Conservation (phyloP, 164 flowering plant species). For the Nymphaea thermarum region DNA sequence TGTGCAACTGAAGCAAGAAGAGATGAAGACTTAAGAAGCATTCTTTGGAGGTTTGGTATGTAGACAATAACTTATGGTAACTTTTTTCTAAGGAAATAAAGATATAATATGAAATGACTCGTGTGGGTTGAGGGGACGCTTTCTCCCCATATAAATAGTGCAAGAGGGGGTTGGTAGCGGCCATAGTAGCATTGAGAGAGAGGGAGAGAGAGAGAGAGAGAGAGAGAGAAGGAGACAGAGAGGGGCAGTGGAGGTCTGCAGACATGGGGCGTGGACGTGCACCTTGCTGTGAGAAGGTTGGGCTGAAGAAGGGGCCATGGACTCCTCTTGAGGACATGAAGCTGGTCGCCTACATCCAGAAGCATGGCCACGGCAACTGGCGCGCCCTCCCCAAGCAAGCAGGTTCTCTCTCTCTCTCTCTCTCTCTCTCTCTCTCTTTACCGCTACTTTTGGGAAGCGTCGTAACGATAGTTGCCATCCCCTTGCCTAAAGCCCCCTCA, state of each 20-base stretch:
- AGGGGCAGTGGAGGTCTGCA: background rate
- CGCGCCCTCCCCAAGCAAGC: conserved; percentile 70
- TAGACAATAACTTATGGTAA: background rate
- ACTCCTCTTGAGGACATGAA: conserved; percentile 55
- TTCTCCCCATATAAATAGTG: background rate
- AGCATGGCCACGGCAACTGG: conserved; percentile 71
- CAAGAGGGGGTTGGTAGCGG: background rate
- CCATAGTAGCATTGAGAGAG: background rate
- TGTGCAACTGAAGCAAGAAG: background rate
- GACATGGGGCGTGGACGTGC: conserved; percentile 30
- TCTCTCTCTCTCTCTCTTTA: conserved; percentile 7
- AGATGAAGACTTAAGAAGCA: background rate
- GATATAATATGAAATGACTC: background rate
- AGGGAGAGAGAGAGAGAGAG: background rate
- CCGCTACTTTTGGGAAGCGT: too few species aligned
- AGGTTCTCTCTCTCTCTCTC: conserved; percentile 21
- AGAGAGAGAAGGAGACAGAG: background rate
- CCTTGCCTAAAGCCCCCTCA: too few species aligned
- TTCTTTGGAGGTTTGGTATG: background rate
- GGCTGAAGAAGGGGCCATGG: conserved; percentile 77
- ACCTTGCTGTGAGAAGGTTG: conserved; percentile 66
- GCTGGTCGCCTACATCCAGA: conserved; percentile 50
- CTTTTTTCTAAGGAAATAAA: background rate
- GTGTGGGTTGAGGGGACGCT: background rate
- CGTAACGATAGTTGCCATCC: too few species aligned